Evolutionary conservation across 2,329 filamentous ascomycete genomes (phyloP).

Genomic region (Fusarium tjaetaba): DNA sequence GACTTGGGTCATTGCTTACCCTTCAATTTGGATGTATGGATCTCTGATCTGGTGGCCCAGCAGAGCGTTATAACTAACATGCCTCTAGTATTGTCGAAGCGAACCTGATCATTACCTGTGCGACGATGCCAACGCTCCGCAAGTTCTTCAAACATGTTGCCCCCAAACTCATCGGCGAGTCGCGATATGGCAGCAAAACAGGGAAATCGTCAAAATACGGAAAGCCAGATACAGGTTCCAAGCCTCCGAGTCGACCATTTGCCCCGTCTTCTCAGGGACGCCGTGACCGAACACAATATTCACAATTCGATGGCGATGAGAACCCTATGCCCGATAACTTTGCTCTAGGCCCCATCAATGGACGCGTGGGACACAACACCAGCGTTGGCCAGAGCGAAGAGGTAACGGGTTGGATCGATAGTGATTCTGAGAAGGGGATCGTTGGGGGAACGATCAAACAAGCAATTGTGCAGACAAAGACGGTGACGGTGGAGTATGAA

Average conservation of each 20-base stretch:
- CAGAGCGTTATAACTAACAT: background rate
- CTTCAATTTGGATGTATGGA: constrained; percentile 45
- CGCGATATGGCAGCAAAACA: constrained; percentile 38
- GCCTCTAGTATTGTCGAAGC: constrained; percentile 45
- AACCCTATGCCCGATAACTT: constrained; percentile 3
- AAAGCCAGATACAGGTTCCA: constrained; percentile 25
- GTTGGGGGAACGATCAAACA: constrained; percentile 11
- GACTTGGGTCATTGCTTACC: constrained; percentile 45
- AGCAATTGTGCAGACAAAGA: constrained; percentile 39
- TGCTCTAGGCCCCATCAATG: constrained; percentile 16
- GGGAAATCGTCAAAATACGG: constrained; percentile 27
- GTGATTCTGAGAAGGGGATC: constrained; percentile 37
- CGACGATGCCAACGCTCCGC: constrained; percentile 52
- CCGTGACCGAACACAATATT: constrained; percentile 33
- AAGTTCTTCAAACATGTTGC: constrained; percentile 53
- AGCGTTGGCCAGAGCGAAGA: constrained; percentile 30
- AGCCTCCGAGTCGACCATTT: constrained; percentile 7
- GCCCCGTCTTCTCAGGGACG: constrained; percentile 20
- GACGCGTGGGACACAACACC: constrained; percentile 14
- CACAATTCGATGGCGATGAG: constrained; percentile 35
- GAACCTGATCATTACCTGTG: constrained; percentile 55
- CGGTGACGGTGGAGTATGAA: constrained; percentile 38
- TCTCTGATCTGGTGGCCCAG: background rate
- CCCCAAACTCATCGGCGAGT: constrained; percentile 46
- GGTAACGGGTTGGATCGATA: constrained; percentile 31